A percentile compares a stretch with the other conserved stretches of the same genome.
phyloP scores from a whole-genome alignment of 2,329 filamentous ascomycete species.

The Colletotrichum echinochloae region DNA sequence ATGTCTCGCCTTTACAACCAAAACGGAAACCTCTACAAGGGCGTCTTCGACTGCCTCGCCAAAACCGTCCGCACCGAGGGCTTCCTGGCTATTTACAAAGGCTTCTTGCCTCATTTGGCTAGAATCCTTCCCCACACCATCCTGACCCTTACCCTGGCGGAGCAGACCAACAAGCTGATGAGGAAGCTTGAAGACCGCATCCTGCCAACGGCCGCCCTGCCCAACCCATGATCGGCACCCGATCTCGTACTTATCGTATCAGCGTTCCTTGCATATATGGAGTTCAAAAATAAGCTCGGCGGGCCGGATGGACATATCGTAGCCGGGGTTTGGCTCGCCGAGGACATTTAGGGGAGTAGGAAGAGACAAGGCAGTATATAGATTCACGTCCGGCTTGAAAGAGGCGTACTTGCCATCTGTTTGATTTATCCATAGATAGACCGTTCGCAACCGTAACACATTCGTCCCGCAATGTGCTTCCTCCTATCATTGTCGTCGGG shows the following conservation, averaged over 20 bases:
- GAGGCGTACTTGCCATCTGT: constrained; percentile 8
- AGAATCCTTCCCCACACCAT: constrained; percentile 96
- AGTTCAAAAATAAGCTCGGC: constrained; percentile 35
- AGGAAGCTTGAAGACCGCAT: constrained; percentile 77
- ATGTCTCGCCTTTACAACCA: constrained; percentile 99
- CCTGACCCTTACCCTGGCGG: constrained; percentile 89
- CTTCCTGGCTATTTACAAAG: constrained; percentile 94
- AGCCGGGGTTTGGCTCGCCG: constrained; percentile 17
- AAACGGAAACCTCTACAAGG: constrained; percentile 94
- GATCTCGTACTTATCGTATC: constrained; percentile 31
- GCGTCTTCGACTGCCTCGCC: constrained; percentile 90
- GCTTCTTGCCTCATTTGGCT: constrained; percentile 93
- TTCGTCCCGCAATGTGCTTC: constrained; percentile 48
- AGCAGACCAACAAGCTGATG: constrained; percentile 96
- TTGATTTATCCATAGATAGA: constrained; percentile 64
- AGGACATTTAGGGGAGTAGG: background rate
- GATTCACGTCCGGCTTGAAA: background rate
- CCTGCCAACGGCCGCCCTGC: constrained; percentile 56
- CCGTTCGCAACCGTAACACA: constrained; percentile 82
- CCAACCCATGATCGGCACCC: constrained; percentile 44
- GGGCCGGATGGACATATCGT: constrained; percentile 11
- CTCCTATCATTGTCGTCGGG: constrained; percentile 42
- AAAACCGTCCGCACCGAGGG: constrained; percentile 95
- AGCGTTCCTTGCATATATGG: constrained; percentile 39
- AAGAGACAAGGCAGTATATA: constrained; percentile 7